Percentiles rank a stretch among this genome's conserved stretches.
These are phyloP conservation scores for Psilocybe subaeruginosa DNA, from an alignment of 768 basidiomycete genomes.

Conservation along the genomic window DNA sequence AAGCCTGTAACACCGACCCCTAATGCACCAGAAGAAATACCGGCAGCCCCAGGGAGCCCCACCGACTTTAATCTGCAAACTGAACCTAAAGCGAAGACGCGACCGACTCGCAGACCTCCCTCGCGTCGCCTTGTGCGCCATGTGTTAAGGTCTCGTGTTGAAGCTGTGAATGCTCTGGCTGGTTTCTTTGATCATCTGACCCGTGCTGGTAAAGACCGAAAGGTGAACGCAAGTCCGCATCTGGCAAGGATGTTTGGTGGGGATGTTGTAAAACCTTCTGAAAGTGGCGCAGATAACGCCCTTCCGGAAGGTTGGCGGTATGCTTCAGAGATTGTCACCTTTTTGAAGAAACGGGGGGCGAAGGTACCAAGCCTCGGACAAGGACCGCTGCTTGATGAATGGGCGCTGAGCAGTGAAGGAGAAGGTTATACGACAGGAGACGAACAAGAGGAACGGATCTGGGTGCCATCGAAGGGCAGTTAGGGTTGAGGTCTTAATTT, in stretches of 20 bases:
- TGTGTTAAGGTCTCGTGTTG: constrained; percentile 83
- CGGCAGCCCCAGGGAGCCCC: constrained; percentile 16
- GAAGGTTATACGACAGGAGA: constrained; percentile 44
- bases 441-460: constrained; percentile 26
- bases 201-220: constrained; percentile 36
- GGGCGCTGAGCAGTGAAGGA: constrained; percentile 71
- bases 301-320: constrained; percentile 56
- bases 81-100: constrained; percentile 45
- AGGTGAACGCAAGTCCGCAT: constrained; percentile 47
- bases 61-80: constrained; percentile 29
- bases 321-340: constrained; percentile 73
- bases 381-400: constrained; percentile 59
- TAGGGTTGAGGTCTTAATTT: neutral
- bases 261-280: constrained; percentile 38
- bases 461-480: constrained; percentile 2
- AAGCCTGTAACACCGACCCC: constrained; percentile 29
- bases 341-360: constrained; percentile 72
- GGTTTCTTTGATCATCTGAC: constrained; percentile 71
- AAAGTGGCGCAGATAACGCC: constrained; percentile 31
- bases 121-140: constrained; percentile 87
- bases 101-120: constrained; percentile 56
- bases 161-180: constrained; percentile 79
- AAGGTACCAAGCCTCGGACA: constrained; percentile 58
- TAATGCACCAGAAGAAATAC: constrained; percentile 18
- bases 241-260: constrained; percentile 54